These are phyloP conservation scores for Escallonia herrerae DNA, from an alignment of 129 eudicot species.

Conservation along the genomic window DNA sequence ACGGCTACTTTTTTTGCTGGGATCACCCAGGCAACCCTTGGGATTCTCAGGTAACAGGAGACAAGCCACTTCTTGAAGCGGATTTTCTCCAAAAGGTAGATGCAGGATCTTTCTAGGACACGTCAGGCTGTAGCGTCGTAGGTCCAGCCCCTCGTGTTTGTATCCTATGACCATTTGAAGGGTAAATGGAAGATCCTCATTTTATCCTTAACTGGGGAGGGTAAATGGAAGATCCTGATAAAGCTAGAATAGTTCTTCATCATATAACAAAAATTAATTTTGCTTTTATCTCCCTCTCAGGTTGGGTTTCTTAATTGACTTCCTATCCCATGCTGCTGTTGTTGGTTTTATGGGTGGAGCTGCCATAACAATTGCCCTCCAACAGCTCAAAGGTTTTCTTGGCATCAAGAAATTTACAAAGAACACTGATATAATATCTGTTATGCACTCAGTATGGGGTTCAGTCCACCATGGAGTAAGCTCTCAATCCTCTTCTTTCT, in stretches of 20 bases:
- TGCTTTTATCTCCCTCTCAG: conserved; percentile 28
- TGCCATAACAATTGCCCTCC: conserved; percentile 83
- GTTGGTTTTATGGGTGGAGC: conserved; percentile 91
- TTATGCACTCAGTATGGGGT: conserved; percentile 50
- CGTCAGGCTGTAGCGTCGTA: no score
- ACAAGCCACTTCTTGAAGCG: background rate
- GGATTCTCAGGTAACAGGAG: conserved; percentile 53
- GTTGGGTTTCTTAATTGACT: conserved; percentile 69
- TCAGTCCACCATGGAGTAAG: conserved; percentile 66
- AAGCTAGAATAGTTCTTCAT: no score
- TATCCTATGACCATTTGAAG: no score
- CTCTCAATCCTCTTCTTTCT: background rate
- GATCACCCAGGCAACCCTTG: conserved; percentile 80
- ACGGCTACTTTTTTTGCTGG: conserved; percentile 94
- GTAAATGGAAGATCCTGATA: no score
- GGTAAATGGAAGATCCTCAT: no score
- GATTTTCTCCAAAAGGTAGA: no score
- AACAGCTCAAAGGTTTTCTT: conserved; percentile 81
- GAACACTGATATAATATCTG: conserved; percentile 61
- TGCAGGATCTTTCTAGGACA: no score
- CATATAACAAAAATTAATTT: background rate
- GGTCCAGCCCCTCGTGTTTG: no score
- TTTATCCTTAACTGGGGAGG: no score
- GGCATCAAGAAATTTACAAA: conserved; percentile 69
- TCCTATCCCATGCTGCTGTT: conserved; percentile 77